Evolutionary conservation across 2,329 filamentous ascomycete genomes (phyloP).

Genomic region (Karstenula rhodostoma): DNA sequence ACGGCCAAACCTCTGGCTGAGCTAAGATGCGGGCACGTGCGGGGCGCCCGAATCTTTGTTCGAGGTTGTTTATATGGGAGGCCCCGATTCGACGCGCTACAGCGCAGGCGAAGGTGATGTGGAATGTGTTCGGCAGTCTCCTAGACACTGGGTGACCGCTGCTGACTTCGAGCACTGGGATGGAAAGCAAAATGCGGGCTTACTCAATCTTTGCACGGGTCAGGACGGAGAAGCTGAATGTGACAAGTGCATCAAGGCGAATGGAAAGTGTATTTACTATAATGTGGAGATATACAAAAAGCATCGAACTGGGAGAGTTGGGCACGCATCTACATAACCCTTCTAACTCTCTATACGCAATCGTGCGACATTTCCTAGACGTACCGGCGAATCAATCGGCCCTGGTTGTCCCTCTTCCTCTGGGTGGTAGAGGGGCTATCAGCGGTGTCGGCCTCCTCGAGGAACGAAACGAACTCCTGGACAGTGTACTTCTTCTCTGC

Average conservation of each 20-base stretch:
- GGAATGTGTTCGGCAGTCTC: too few relatives aligned
- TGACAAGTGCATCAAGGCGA: slow-evolving; percentile 2
- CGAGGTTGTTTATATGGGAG: too few relatives aligned
- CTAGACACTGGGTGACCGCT: too few relatives aligned
- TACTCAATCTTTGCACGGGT: background rate
- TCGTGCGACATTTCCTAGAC: background rate
- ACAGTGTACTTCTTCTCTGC: slow-evolving; percentile 10
- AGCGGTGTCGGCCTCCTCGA: slow-evolving; percentile 3
- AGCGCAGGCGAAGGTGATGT: too few relatives aligned
- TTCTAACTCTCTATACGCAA: background rate
- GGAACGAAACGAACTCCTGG: slow-evolving; percentile 8
- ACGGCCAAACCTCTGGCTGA: background rate
- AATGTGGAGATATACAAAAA: slow-evolving; percentile 23
- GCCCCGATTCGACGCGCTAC: too few relatives aligned
- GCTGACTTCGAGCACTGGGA: too few relatives aligned
- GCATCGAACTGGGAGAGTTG: slow-evolving; percentile 15
- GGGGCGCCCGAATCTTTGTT: too few relatives aligned
- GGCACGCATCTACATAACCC: background rate
- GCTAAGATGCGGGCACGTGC: background rate
- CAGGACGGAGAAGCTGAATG: background rate
- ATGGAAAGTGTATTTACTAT: slow-evolving; percentile 17
- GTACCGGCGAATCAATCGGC: background rate
- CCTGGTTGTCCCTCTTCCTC: slow-evolving; percentile 2
- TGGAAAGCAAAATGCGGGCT: too few relatives aligned
- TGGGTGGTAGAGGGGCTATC: slow-evolving; percentile 1